Evolutionary conservation across 306 rosid genomes (phyloP).

Genomic region (Ormosia semicastrata): DNA sequence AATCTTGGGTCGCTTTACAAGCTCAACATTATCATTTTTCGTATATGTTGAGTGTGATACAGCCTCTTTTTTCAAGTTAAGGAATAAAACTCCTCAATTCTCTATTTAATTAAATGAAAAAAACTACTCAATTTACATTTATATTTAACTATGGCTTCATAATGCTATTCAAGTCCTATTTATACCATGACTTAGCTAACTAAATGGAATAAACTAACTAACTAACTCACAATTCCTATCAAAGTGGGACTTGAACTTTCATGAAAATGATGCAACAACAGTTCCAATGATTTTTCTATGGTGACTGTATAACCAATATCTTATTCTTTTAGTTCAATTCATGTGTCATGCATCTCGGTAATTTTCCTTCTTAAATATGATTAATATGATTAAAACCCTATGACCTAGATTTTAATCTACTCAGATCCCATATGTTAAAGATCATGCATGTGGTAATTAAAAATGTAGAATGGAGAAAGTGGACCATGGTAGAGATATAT

Average conservation of each 20-base stretch:
- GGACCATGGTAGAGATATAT: background rate
- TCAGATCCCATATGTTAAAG: background rate
- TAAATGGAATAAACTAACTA: too few species aligned
- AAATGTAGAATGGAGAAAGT: background rate
- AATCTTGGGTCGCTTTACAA: background rate
- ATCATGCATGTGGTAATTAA: background rate
- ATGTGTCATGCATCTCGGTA: background rate
- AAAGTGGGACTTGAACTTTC: background rate
- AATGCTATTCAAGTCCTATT: too few species aligned
- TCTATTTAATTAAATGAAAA: too few species aligned
- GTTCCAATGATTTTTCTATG: background rate
- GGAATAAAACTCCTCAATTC: too few species aligned
- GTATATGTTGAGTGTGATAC: background rate
- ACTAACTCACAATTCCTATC: too few species aligned
- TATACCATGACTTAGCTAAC: too few species aligned
- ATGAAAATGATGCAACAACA: background rate
- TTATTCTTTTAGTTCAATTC: background rate
- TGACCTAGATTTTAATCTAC: background rate
- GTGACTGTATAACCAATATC: background rate
- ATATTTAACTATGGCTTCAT: too few species aligned
- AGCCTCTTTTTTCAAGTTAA: too few species aligned
- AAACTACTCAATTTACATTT: too few species aligned
- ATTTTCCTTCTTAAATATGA: background rate
- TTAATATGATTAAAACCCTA: background rate
- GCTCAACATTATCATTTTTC: background rate